These are phyloP conservation scores for Aspergillus sp. DNA, from an alignment of 2,329 filamentous ascomycete species.

Conservation along the genomic window DNA sequence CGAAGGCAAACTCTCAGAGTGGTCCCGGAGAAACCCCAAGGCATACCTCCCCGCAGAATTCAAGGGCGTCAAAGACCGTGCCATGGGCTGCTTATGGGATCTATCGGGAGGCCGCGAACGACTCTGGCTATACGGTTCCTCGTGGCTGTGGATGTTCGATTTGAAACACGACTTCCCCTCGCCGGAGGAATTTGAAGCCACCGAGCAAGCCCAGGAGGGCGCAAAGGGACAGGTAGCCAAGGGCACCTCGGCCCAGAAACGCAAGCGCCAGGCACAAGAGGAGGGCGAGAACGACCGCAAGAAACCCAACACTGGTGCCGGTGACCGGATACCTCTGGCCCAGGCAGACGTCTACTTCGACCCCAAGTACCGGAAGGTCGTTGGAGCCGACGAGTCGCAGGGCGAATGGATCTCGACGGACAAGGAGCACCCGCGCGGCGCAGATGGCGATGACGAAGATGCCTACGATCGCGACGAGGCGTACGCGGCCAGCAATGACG, in stretches of 20 bases:
- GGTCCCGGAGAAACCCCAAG: conserved; percentile 79
- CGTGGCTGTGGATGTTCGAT: conserved; percentile 90
- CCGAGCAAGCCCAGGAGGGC: conserved; percentile 18
- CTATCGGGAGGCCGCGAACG: conserved; percentile 51
- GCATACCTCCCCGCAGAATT: conserved; percentile 68
- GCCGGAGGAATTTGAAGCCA: conserved; percentile 22
- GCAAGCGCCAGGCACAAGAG: conserved; percentile 35
- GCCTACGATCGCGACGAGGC: conserved; percentile 28
- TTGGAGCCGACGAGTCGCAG: conserved; percentile 31
- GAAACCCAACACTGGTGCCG: conserved; percentile 49
- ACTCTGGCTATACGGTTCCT: conserved; percentile 79
- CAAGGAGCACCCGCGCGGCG: conserved; percentile 17
- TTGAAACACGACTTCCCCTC: conserved; percentile 60
- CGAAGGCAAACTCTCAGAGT: conserved; percentile 70
- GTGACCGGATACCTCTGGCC: conserved; percentile 43
- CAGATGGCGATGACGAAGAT: conserved; percentile 24
- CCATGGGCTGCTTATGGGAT: conserved; percentile 82
- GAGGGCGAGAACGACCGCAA: conserved; percentile 37
- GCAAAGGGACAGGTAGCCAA: conserved; percentile 17
- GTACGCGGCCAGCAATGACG: conserved; percentile 24
- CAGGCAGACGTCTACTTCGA: conserved; percentile 40
- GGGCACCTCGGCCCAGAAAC: conserved; percentile 27
- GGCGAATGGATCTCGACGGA: conserved; percentile 30
- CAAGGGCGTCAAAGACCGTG: conserved; percentile 65
- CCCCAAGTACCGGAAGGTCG: conserved; percentile 44